These are phyloP conservation scores for Boletus insuetus DNA, from an alignment of 768 basidiomycete species.

Conservation along the genomic window DNA sequence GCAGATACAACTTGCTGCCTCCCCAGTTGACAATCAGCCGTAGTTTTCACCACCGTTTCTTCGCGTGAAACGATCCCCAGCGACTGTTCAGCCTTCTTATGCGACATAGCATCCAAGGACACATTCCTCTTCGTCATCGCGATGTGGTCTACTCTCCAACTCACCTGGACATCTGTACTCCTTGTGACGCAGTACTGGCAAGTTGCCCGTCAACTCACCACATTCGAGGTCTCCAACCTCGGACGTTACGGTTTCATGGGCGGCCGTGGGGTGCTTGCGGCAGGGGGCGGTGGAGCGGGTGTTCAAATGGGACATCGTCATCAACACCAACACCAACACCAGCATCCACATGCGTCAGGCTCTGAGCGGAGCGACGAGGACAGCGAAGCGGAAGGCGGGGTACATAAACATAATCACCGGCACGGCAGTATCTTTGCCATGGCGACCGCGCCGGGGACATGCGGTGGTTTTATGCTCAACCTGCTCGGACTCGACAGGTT, in stretches of 20 bases:
- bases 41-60: constrained; percentile 55
- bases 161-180: constrained; percentile 91
- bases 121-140: constrained; percentile 82
- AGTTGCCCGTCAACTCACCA: constrained; percentile 91
- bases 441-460: constrained; percentile 32
- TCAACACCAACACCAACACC: constrained; percentile 22
- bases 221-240: constrained; percentile 91
- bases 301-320: constrained; percentile 83
- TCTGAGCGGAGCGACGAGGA: constrained; percentile 51
- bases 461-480: constrained; percentile 73
- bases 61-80: not conserved
- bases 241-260: constrained; percentile 98
- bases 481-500: constrained; percentile 93
- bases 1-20: not conserved
- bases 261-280: constrained; percentile 70
- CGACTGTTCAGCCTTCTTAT: constrained; percentile 45
- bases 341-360: constrained; percentile 10
- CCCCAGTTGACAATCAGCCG: not conserved
- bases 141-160: constrained; percentile 86
- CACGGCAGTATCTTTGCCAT: constrained; percentile 37
- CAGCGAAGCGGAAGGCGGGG: constrained; percentile 30
- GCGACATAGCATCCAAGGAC: constrained; percentile 68
- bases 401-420: constrained; percentile 45
- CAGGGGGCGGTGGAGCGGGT: constrained; percentile 51
- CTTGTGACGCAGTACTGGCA: constrained; percentile 90